These are phyloP conservation scores for Basidiobolus meristosporus DNA, from an alignment of 371 early-diverging fungal species.

Conservation along the genomic window DNA sequence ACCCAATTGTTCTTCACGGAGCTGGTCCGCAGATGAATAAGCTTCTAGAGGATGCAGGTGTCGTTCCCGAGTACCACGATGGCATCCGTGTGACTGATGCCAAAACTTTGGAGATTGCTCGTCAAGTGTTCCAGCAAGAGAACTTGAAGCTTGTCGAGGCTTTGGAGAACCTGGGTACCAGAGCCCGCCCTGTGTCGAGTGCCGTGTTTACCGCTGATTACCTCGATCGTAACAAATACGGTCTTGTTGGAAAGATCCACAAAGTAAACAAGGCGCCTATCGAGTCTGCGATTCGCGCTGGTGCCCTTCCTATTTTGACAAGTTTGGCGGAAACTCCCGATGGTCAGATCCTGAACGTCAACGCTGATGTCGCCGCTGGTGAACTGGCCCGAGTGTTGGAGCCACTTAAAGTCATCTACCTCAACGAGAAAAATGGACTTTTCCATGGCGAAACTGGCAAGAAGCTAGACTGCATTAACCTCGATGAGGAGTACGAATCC, in stretches of 20 bases:
- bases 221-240: constrained; percentile 79
- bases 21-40: constrained; percentile 92
- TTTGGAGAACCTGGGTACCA: constrained; percentile 79
- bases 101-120: constrained; percentile 76
- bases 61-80: constrained; percentile 83
- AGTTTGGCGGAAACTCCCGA: constrained; percentile 86
- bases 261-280: constrained; percentile 79
- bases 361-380: constrained; percentile 94
- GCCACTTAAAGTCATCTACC: constrained; percentile 87
- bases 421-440: constrained; percentile 91
- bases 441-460: constrained; percentile 82
- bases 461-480: constrained; percentile 82
- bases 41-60: constrained; percentile 63
- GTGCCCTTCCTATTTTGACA: constrained; percentile 87
- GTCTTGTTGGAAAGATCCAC: constrained; percentile 78
- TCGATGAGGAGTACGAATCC: constrained; percentile 66
- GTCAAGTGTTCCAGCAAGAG: constrained; percentile 76
- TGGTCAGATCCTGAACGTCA: constrained; percentile 93
- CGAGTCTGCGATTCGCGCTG: constrained; percentile 77
- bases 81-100: constrained; percentile 93
- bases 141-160: constrained; percentile 92
- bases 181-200: constrained; percentile 82
- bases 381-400: constrained; percentile 88
- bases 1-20: constrained; percentile 94
- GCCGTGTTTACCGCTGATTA: constrained; percentile 92